phyloP scores from a whole-genome alignment of 805 yeast genomes.

The Nakazawaea wickerhamii region DNA sequence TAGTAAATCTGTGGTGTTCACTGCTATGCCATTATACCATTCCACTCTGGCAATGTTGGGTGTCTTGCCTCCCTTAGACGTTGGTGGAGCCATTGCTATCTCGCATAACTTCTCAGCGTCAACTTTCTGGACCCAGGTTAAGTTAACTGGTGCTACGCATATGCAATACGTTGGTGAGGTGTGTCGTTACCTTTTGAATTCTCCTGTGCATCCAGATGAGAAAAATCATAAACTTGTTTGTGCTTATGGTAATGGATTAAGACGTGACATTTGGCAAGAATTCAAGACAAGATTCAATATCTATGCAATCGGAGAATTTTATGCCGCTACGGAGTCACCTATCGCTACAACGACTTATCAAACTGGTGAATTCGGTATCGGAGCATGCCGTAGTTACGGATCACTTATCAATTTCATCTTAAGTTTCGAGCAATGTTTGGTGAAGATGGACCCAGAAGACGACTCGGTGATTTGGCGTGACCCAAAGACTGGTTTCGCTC shows the following conservation, averaged over 20 bases:
- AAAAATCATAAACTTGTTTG: conserved; percentile 50
- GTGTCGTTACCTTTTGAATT: conserved; percentile 73
- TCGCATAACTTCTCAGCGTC: conserved; percentile 79
- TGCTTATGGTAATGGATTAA: conserved; percentile 88
- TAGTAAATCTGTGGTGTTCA: conserved; percentile 56
- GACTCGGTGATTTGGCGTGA: conserved; percentile 67
- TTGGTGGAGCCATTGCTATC: conserved; percentile 73
- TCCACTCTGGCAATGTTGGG: conserved; percentile 91
- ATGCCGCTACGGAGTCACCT: conserved; percentile 92
- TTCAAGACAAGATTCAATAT: conserved; percentile 76
- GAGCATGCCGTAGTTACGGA: conserved; percentile 85
- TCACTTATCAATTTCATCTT: conserved; percentile 45
- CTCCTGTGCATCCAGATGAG: conserved; percentile 65
- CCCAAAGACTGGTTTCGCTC: conserved; percentile 57
- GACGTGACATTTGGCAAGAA: conserved; percentile 82
- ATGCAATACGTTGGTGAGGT: conserved; percentile 95
- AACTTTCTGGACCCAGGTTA: conserved; percentile 87
- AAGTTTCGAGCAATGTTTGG: conserved; percentile 52
- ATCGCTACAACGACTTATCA: conserved; percentile 81
- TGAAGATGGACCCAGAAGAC: conserved; percentile 77
- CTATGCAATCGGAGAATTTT: conserved; percentile 78
- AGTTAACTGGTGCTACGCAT: conserved; percentile 64
- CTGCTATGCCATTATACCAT: conserved; percentile 95
- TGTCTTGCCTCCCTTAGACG: conserved; percentile 50
- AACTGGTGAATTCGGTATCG: conserved; percentile 72